Evolutionary conservation across 2,329 filamentous ascomycete species (phyloP).

Genomic region (Aspergillus fumigatiaffinis): DNA sequence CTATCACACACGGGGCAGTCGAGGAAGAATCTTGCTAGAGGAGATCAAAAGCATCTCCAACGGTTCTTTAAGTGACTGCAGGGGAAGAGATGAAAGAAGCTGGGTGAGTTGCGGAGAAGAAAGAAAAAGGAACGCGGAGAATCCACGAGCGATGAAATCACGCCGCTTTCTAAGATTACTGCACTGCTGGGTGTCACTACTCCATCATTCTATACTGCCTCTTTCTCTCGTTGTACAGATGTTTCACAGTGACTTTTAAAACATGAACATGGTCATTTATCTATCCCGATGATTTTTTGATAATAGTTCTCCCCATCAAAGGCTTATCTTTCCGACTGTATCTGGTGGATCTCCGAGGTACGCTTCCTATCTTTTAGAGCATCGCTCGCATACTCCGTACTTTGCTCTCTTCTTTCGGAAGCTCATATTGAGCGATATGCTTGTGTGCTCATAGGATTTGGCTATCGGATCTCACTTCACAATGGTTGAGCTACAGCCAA

Average conservation of each 20-base stretch:
- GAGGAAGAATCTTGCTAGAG: neutral
- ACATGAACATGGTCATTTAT: neutral
- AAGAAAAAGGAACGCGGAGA: neutral
- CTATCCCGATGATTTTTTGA: neutral
- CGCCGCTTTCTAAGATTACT: neutral
- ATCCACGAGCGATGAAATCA: neutral
- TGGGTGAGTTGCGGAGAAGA: neutral
- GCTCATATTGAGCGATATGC: neutral
- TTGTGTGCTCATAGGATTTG: neutral
- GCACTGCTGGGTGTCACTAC: neutral
- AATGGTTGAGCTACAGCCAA: constrained; percentile 40
- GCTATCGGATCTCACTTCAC: neutral
- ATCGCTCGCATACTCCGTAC: neutral
- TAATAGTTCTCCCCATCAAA: neutral
- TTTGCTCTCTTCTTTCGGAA: neutral
- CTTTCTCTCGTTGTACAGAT: neutral
- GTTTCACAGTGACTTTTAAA: neutral
- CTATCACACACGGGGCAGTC: neutral
- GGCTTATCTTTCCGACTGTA: neutral
- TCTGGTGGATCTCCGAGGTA: neutral
- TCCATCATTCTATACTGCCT: neutral
- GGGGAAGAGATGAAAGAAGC: neutral
- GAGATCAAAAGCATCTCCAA: constrained; percentile 7
- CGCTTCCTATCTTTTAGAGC: neutral
- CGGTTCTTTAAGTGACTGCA: neutral